Evolutionary conservation across 1,139 yeast species (phyloP), one percentile per base, ranked within the genome.

Genomic region (Taphrina populina): DNA sequence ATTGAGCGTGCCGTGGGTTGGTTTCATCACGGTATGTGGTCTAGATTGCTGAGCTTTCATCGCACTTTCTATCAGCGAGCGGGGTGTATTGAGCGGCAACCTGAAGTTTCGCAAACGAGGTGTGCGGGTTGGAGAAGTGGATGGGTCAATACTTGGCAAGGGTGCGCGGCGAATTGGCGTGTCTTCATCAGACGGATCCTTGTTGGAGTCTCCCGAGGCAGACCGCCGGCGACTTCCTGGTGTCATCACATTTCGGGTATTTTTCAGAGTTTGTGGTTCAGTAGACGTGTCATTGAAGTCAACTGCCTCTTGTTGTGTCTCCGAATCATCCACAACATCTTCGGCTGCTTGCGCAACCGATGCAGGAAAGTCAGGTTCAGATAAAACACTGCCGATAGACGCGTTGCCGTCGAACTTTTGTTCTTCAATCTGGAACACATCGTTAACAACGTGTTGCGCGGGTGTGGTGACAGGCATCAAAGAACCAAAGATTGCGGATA

Each of bases 311-410:
- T 34, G 11, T 34, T 5, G 5, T 10, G 17, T 23, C 5, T 36
- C 41, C 3, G 41, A n/a, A 27, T n/a, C 32, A 27, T 27, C n/a
- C 8, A n/a, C n/a, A 11, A 19, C 46, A 11, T 15, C 2, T 5
- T 15, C 41, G 24, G 39, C 54, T 17, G 11, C 39, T 8, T 33
- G 46, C 20, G 21, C 13, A 6, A 49, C 54, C 2, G 54, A 49
- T 5, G 54, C 54, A 8, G 54, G 39, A 21, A 49, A 49, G 19
- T 49, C 54, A 10, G 54, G 54, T 33, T 49, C 46, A 4, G 54
- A 49, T 2, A 49, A 17, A 8, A 49, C 23, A 23, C 54, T 49
- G 21, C 46, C 46, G 6, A 37, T 11, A 8, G 54, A 49, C 13
- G 46, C 40, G 6, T 39, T 19, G 3, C 54, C 46, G 13, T 47